Evolutionary conservation across 2,329 filamentous ascomycete species (phyloP).

Genomic region (Lachnellula willkommii): DNA sequence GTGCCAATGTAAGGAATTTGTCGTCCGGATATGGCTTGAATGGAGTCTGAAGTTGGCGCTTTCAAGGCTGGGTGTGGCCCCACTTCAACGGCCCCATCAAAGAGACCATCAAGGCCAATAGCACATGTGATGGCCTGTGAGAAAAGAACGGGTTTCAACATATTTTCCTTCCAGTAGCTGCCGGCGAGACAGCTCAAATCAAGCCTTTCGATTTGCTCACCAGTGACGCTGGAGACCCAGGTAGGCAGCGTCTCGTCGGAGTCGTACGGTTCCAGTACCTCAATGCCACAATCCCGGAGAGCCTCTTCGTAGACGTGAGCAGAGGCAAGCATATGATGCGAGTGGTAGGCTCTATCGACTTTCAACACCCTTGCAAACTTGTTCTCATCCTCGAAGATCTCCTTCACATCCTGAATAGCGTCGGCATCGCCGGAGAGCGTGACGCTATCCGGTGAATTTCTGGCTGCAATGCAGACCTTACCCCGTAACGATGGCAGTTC

Average conservation of each 20-base stretch:
- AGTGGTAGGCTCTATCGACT: conserved; percentile 28
- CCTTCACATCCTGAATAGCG: conserved; percentile 11
- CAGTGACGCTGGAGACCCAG: conserved; percentile 32
- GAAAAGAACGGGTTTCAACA: conserved; percentile 39
- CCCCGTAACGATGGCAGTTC: conserved; percentile 5
- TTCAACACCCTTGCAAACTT: conserved; percentile 18
- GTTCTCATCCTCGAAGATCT: conserved; percentile 3
- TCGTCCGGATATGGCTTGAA: conserved; percentile 5
- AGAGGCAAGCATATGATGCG: conserved; percentile 22
- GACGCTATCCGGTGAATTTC: conserved; percentile 23
- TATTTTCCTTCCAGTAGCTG: conserved; percentile 33
- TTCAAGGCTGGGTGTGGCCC: conserved; percentile 24
- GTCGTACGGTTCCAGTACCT: neutral
- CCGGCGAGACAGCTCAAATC: conserved; percentile 3
- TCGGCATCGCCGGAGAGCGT: conserved; percentile 28
- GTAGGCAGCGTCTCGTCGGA: conserved; percentile 16
- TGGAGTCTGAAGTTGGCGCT: conserved; percentile 14
- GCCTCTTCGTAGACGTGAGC: conserved; percentile 12
- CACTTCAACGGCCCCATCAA: conserved; percentile 19
- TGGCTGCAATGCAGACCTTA: conserved; percentile 29
- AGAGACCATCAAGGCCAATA: conserved; percentile 2
- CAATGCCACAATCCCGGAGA: conserved; percentile 9
- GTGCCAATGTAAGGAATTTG: conserved; percentile 13
- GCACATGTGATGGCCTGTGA: conserved; percentile 32
- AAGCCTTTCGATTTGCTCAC: neutral